These are phyloP conservation scores for Scheffersomyces quercinus DNA, from an alignment of 1,139 yeast species.

Conservation along the genomic window DNA sequence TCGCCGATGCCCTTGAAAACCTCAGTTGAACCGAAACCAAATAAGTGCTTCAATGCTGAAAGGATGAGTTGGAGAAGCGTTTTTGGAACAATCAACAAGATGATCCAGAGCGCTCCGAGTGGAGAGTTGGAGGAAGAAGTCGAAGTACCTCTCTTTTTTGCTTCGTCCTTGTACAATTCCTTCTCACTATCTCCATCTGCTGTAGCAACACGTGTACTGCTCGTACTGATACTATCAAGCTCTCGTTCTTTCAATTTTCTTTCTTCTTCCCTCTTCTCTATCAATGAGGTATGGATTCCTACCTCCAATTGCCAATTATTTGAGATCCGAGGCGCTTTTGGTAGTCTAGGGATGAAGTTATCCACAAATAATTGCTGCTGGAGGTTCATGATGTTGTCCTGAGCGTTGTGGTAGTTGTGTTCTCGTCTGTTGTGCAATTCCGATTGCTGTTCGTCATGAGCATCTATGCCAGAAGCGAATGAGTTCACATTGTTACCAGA, in stretches of 20 bases:
- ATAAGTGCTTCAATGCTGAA: conserved; percentile 33
- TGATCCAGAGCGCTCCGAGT: conserved; percentile 34
- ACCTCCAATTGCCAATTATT: conserved; percentile 46
- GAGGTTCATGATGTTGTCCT: conserved; percentile 20
- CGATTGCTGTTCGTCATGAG: conserved; percentile 7
- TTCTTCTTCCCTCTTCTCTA: conserved; percentile 13
- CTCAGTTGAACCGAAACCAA: conserved; percentile 19
- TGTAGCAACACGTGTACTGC: neutral
- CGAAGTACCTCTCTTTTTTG: conserved; percentile 8
- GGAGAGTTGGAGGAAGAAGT: conserved; percentile 10
- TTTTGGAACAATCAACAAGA: conserved; percentile 49
- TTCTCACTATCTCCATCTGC: neutral
- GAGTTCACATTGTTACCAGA: conserved; percentile 1
- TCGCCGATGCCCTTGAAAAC: conserved; percentile 8
- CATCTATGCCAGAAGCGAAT: conserved; percentile 9
- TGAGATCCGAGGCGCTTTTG: conserved; percentile 43
- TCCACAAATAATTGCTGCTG: conserved; percentile 37
- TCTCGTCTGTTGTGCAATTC: neutral
- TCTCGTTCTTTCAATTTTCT: conserved; percentile 5
- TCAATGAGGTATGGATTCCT: conserved; percentile 45
- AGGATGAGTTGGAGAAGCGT: conserved; percentile 34
- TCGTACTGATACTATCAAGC: conserved; percentile 2
- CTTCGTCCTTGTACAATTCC: neutral
- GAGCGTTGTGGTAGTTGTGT: neutral
- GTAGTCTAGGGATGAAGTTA: conserved; percentile 39